Base-by-base conservation (phyloP, 495 filamentous ascomycete genomes). In the Astrothelium macrocarpum region DNA sequence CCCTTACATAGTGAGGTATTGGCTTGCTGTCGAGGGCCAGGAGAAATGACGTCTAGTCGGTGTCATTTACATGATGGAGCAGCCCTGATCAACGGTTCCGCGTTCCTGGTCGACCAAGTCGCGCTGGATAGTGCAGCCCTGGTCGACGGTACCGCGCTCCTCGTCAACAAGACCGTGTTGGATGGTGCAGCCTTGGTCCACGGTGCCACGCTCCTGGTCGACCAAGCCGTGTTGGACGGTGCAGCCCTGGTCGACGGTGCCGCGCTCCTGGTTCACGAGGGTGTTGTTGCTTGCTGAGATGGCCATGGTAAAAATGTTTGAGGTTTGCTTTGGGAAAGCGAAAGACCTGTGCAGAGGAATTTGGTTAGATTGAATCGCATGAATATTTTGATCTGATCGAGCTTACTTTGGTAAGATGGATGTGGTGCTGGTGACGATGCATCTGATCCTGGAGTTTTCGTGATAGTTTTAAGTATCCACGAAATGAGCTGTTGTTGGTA, bases 1-100 rank as follows among this genome's bases (percentile, higher is more conserved):
- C 43, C 43, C 43, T 49, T 49, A 18, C 9, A 18, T 18, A 18
- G 43, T 49, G 9, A 4, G 43, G n/a, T 5, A 5, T 49, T 20
- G 18, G n/a, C 2, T 16, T 29, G 49, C 23, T 10, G 23, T 3
- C 11, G 18, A 20, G n/a, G n/a, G 18, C 18, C n/a, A 14, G 3
- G 43, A 18, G 10, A 49, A 49, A 18, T 18, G 3, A 9, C 3
- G 43, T 20, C 43, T 20, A 20, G 43, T 20, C 43, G n/a, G n/a
- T 49, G 9, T 9, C 43, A 49, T 9, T 56, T 56, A 56, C 49
- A 56, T 56, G 49, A 56, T 11, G 49, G 49, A n/a, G 49, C 49
- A 56, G 49, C 49, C 49, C 2, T 26, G 9, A 10, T 29, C 49
- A 20, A 56, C 25, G 18, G 11, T 20, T 14, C 43, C 7, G n/a